These are phyloP conservation scores for Sclerotiophoma versabilis DNA, from an alignment of 2,329 filamentous ascomycete species.

Conservation along the genomic window DNA sequence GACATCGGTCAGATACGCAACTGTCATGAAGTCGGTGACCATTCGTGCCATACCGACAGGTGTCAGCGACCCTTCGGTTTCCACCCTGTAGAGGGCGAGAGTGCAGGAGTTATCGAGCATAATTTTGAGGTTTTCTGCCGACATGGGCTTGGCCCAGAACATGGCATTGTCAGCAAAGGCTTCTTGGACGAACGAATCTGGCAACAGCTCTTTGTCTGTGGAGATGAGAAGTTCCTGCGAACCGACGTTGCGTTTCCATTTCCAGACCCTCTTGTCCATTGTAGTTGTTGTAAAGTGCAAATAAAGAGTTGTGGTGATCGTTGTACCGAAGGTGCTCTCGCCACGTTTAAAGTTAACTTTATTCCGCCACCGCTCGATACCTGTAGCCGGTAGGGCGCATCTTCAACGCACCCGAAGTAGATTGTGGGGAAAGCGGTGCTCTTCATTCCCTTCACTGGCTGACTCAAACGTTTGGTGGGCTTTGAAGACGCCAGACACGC, in stretches of 20 bases:
- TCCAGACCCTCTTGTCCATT: conserved; percentile 29
- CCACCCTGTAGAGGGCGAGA: conserved; percentile 37
- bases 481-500: conserved; percentile 12
- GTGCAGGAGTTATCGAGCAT: conserved; percentile 45
- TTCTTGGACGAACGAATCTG: conserved; percentile 39
- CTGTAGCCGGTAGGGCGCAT: not conserved
- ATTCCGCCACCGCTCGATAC: not conserved
- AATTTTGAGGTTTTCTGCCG: conserved; percentile 22
- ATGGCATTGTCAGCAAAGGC: conserved; percentile 37
- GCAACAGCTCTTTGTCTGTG: conserved; percentile 34
- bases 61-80: conserved; percentile 23
- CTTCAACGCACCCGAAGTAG: not conserved
- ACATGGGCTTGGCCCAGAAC: conserved; percentile 42
- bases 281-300: not conserved
- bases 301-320: not conserved
- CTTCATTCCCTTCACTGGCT: not conserved
- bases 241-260: conserved; percentile 34
- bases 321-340: not conserved
- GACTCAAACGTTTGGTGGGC: not conserved
- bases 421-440: not conserved
- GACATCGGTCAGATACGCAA: conserved; percentile 74
- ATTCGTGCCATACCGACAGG: conserved; percentile 67
- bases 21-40: conserved; percentile 73
- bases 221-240: conserved; percentile 38
- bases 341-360: not conserved